Evolutionary conservation across 768 basidiomycete species (phyloP).

Genomic region (Daedaleopsis sinensis): DNA sequence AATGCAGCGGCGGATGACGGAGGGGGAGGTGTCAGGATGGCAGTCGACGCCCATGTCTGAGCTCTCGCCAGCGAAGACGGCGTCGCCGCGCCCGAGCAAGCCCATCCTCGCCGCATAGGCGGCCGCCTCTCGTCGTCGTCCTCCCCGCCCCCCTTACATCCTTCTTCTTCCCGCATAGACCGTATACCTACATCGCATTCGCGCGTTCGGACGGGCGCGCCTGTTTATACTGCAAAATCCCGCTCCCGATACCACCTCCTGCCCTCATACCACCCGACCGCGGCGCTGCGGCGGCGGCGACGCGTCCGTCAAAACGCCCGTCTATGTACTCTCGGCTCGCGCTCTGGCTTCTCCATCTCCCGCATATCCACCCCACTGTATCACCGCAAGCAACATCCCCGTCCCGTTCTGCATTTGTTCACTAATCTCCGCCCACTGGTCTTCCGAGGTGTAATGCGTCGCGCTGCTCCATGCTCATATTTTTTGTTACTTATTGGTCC

Average conservation of each 20-base stretch:
- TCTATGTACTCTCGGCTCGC: conserved; percentile 21
- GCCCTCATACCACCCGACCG: conserved; percentile 19
- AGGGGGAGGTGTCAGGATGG: conserved; percentile 39
- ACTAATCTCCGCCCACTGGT: conserved; percentile 15
- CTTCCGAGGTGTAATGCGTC: conserved; percentile 23
- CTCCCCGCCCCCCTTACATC: not conserved
- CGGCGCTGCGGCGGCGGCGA: conserved; percentile 15
- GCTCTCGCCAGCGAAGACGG: conserved; percentile 28
- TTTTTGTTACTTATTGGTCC: conserved; percentile 29
- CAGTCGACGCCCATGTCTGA: conserved; percentile 35
- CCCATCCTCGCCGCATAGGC: conserved; percentile 27
- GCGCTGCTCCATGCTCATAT: conserved; percentile 10
- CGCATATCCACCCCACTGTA: conserved; percentile 17
- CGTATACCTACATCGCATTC: conserved; percentile 11
- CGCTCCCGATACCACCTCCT: conserved; percentile 18
- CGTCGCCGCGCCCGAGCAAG: conserved; percentile 24
- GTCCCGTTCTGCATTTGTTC: conserved; percentile 16
- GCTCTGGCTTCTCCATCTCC: conserved; percentile 11
- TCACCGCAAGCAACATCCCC: conserved; percentile 21
- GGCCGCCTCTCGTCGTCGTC: not conserved
- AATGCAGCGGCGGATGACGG: conserved; percentile 17
- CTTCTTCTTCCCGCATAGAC: conserved; percentile 12
- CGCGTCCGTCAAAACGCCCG: conserved; percentile 17
- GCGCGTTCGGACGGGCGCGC: conserved; percentile 20
- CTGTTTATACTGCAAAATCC: conserved; percentile 22